phyloP scores from a whole-genome alignment of 768 basidiomycete species.

The Hygrocybe coccinea region DNA sequence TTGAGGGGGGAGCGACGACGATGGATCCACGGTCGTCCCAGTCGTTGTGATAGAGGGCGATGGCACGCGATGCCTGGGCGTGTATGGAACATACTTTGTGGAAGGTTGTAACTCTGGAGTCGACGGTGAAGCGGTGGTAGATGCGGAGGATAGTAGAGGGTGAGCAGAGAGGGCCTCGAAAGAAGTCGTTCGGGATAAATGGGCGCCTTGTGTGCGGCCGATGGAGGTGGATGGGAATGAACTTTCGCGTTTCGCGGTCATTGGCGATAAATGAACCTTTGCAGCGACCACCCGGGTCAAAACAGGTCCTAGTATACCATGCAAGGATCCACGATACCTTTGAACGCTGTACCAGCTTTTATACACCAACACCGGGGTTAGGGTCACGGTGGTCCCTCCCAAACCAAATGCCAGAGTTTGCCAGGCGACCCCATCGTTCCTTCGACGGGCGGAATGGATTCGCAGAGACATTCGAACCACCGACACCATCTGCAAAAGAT shows the following conservation, averaged over 20 bases:
- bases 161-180: constrained; percentile 59
- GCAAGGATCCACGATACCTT: too few relatives aligned
- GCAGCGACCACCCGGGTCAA: not conserved
- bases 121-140: constrained; percentile 24
- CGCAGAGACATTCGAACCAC: not conserved
- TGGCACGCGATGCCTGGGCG: constrained; percentile 59
- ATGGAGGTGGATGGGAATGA: constrained; percentile 46
- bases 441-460: constrained; percentile 14
- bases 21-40: constrained; percentile 45
- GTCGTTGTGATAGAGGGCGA: constrained; percentile 42
- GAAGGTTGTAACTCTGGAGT: constrained; percentile 29
- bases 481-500: constrained; percentile 1
- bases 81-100: constrained; percentile 70
- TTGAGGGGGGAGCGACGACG: constrained; percentile 37
- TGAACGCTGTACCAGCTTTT: too few relatives aligned
- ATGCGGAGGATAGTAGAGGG: constrained; percentile 50
- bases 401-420: not conserved
- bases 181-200: constrained; percentile 39
- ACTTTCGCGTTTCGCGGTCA: constrained; percentile 27
- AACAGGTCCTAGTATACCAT: not conserved
- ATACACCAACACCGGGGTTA: not conserved
- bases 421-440: not conserved
- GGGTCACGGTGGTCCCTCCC: not conserved
- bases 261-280: not conserved
- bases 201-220: constrained; percentile 44